Evolutionary conservation across 306 rosid species (phyloP), one percentile per base, ranked within the genome.

Genomic region (Sindora glabra): DNA sequence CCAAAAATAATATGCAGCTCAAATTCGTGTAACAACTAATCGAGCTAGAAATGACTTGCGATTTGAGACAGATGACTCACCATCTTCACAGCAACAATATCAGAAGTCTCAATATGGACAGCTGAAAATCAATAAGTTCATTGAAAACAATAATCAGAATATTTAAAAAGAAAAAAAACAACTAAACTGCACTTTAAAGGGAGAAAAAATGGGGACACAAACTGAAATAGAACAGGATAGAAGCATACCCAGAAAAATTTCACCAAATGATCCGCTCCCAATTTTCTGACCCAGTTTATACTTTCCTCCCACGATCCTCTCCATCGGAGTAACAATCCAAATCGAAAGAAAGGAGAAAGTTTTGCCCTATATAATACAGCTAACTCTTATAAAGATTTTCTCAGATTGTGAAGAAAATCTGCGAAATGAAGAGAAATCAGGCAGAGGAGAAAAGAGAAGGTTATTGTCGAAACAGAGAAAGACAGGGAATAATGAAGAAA

Each of bases 251-350:
- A 83, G 75, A 62, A 49, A 83, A 23, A 83, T 83, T 78, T 86
- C 86, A 27, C 95, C 90, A 4, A 86, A 86, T 0, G 95, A 86
- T 11, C 90, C 90, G 67, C 90, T 78, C 1, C 95, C 95, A 18
- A 86, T 83, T 73, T 83, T 86, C 53, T 85, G 81, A 69, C 95
- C 90, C 42, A 83, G 15, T 74, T 83, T 86, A 68, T 45, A 86
- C 75, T 78, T 80, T 2, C 78, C 87, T 1, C 78, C 95, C 13
- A 83, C 27, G 38, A 86, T 48, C 69, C 87, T 75, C 74, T 86
- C 87, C 95, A 86, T 86, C n/a, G n/a, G n/a, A n/a, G 37, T 15
- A 55, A 22, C 5, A 8, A 14, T 8, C 16, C 34, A 25, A 13
- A 14, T 10, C 15, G 34, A n/a, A n/a, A 18, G 34, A 56, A 41